Conservation (phyloP, 148 eudicot genomes). For the Camellia sinensis region DNA sequence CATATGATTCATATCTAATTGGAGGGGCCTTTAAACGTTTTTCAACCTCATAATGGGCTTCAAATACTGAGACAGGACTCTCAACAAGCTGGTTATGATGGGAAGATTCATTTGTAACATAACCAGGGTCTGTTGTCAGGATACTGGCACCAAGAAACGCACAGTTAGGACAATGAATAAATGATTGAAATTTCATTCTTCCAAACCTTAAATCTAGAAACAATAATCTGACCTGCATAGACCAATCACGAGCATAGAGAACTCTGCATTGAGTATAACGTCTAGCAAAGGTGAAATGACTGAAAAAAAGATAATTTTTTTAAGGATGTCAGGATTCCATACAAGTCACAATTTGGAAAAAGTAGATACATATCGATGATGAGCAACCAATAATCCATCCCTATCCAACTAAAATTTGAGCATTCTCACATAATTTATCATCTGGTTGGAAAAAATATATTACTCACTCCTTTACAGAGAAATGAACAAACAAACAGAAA, state of each 20-base stretch:
- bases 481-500: not conserved
- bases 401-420: not conserved
- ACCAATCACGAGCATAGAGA: slow-evolving; percentile 46
- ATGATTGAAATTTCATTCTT: not conserved
- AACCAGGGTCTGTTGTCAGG: slow-evolving; percentile 63
- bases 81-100: slow-evolving; percentile 16
- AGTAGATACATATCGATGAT: too few relatives aligned
- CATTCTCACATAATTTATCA: not conserved
- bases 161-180: slow-evolving; percentile 6
- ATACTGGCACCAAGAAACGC: slow-evolving; percentile 49
- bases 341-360: not conserved
- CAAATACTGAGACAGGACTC: slow-evolving; percentile 26
- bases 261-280: slow-evolving; percentile 47
- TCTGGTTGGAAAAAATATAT: not conserved
- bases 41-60: slow-evolving; percentile 39
- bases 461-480: not conserved
- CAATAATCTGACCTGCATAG: slow-evolving; percentile 45
- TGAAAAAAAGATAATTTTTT: slow-evolving; percentile 26
- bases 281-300: slow-evolving; percentile 41
- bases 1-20: slow-evolving; percentile 5
- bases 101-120: slow-evolving; percentile 33
- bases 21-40: slow-evolving; percentile 11
- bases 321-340: slow-evolving; percentile 1
- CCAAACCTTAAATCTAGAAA: slow-evolving; percentile 5
- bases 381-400: not conserved